Base-by-base conservation (phyloP, 2,329 filamentous ascomycete genomes). In the Trichoderma koningiopsis region DNA sequence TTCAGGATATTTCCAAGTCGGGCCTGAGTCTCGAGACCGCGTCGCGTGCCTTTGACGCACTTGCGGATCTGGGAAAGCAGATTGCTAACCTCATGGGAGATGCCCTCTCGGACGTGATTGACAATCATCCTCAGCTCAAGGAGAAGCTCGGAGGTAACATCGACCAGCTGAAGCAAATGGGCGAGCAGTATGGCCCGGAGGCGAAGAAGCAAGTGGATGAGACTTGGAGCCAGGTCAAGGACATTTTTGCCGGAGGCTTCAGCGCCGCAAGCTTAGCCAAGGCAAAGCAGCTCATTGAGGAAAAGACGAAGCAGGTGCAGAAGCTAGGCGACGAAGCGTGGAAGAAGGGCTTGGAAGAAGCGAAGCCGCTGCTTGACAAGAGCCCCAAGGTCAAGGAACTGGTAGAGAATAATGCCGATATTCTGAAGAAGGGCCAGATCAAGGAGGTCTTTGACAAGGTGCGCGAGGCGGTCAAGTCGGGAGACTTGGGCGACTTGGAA, bases 191-290 rank as follows among this genome's bases (percentile, higher is more conserved):
- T 74, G 92, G 92, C 0, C 91, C 91, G 0, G 89, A 93, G 76
- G 91, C 90, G 0, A 92, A 93, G 85, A 89, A 93, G 83, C 86
- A 92, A 78, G 86, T 91, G 5, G 89, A 93, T 68, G 84, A 90
- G 79, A 92, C 91, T 1, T 93, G 90, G 87, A 77, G 84, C 33
- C 85, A 93, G 77, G 81, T 92, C 72, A 84, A 84, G 73, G 87
- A 91, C 49, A 84, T 93, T 59, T 76, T 91, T 68, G 85, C 87
- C 57, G 84, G 84, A 16, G 91, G 91, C 2, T 76, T 92, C 64
- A 88, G 83, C 60, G 81, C 83, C 0, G 77, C 79, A 19, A 87
- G 82, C 56, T 73, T 86, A 0, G 82, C 86, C 64, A 88, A 88
- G 74, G 84, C 89, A 27, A 84, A 86, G 71, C 85, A 87, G 72